phyloP scores from a whole-genome alignment of 768 basidiomycete species.

The Boletus pseudopeckii region DNA sequence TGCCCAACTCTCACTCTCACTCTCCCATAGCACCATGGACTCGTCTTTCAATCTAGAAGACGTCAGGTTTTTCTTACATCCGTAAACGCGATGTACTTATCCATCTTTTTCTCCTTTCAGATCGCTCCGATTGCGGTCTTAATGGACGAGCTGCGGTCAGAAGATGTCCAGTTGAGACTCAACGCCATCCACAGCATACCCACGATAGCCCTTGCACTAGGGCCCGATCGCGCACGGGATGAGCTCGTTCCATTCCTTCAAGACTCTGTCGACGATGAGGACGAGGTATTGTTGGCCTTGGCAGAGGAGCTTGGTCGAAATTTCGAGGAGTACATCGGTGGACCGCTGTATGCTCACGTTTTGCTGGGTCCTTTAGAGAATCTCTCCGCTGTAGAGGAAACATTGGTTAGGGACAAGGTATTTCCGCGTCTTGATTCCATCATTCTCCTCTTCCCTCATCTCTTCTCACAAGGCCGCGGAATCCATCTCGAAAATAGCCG shows the following conservation, averaged over 20 bases:
- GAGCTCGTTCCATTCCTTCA: conserved; percentile 96
- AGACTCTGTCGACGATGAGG: conserved; percentile 99
- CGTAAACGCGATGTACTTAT: conserved; percentile 16
- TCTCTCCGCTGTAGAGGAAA: conserved; percentile 95
- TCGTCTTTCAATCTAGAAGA: conserved; percentile 64
- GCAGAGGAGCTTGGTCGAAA: conserved; percentile 91
- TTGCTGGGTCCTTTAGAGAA: conserved; percentile 92
- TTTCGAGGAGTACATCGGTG: conserved; percentile 95
- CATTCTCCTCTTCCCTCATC: background rate
- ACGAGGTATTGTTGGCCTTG: conserved; percentile 92
- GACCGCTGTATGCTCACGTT: conserved; percentile 79
- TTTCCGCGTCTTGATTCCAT: conserved; percentile 8
- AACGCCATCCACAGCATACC: conserved; percentile 97
- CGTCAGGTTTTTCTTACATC: conserved; percentile 39
- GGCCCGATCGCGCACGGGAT: conserved; percentile 90
- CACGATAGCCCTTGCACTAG: conserved; percentile 95
- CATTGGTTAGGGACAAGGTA: conserved; percentile 96
- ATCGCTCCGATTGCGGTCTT: conserved; percentile 94
- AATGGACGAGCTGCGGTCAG: conserved; percentile 97
- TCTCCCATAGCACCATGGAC: conserved; percentile 50
- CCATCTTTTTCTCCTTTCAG: conserved; percentile 34
- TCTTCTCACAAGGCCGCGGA: conserved; percentile 73
- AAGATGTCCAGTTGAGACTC: conserved; percentile 93
- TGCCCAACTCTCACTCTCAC: background rate
- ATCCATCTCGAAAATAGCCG: conserved; percentile 87